Base-by-base conservation (phyloP, 768 basidiomycete genomes). In the Trametes sanguinea region DNA sequence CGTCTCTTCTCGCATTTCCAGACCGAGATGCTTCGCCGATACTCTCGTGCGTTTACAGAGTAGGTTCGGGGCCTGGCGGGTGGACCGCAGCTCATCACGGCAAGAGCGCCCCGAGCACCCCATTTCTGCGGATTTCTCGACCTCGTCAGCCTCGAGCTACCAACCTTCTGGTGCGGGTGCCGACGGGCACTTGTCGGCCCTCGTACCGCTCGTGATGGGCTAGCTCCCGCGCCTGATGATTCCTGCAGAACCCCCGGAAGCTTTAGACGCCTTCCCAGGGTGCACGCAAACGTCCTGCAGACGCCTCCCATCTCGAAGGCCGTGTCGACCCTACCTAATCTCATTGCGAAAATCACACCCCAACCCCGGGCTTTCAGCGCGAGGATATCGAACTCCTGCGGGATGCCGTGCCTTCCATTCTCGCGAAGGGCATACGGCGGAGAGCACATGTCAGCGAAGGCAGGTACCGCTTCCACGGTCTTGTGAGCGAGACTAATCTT, bases 401-500 rank as follows among this genome's bases (percentile, higher is more conserved):
- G 17, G 48, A 33, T 27, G 22, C 54, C 43, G 50, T 42, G 33
- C 55, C 55, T 62, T 62, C 61, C 61, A 52, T 62, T 62, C 55
- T 52, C 50, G 54, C 50, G 61, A 62, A 53, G 30, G 17, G 43
- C 22, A 22, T 30, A 53, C 30, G 17, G 29, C 27, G 42, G 45
- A 27, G 43, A 33, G 61, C 61, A 46, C 61, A 62, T 57, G 55
- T 17, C 33, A 30, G 48, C 29, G 60, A 40, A 43, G 60, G 35
- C 44, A 62, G 61, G 61, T 62, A 62, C 61, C 33, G 35, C 51
- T 62, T 57, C 61, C 61, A 62, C 61, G 51, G 47, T 57, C 61
- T 62, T 57, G 61, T 62, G 61, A 47, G 50, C 43, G 55, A 44
- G 43, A 53, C 50, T 39, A n/a, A 57, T 62, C 61, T 57, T 57